A percentile compares a stretch with the other conserved stretches of the same genome.
These are phyloP conservation scores for Leccinum barrowsii DNA, from an alignment of 768 basidiomycete species.

Conservation along the genomic window DNA sequence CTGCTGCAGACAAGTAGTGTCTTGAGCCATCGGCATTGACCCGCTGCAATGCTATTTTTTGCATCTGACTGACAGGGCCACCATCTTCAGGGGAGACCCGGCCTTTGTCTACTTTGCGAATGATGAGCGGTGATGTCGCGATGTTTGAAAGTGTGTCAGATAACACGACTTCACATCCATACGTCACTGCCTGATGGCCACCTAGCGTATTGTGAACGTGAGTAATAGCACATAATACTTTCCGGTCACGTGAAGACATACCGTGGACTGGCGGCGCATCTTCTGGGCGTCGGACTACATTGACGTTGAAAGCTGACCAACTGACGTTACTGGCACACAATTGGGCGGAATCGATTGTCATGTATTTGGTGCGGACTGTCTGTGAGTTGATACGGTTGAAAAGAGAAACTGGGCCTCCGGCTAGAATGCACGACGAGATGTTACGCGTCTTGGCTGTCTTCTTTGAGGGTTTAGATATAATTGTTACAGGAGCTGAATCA, in stretches of 20 bases:
- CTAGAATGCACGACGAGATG: slow-evolving; percentile 86
- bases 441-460: slow-evolving; percentile 95
- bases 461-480: slow-evolving; percentile 97
- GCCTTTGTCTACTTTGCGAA: slow-evolving; percentile 92
- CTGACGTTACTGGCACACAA: slow-evolving; percentile 86
- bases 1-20: slow-evolving; percentile 87
- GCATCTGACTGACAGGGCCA: slow-evolving; percentile 94
- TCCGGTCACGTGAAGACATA: slow-evolving; percentile 56
- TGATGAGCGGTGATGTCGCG: slow-evolving; percentile 78
- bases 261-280: slow-evolving; percentile 59
- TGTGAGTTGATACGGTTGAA: slow-evolving; percentile 97
- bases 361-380: slow-evolving; percentile 95
- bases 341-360: slow-evolving; percentile 84
- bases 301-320: slow-evolving; percentile 94
- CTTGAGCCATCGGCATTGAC: slow-evolving; percentile 78
- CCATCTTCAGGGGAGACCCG: slow-evolving; percentile 83
- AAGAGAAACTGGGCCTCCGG: slow-evolving; percentile 84
- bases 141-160: slow-evolving; percentile 84
- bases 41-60: slow-evolving; percentile 89
- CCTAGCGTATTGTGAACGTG: slow-evolving; percentile 42
- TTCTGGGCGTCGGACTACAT: slow-evolving; percentile 74
- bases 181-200: slow-evolving; percentile 83
- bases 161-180: slow-evolving; percentile 85
- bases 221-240: slow-evolving; percentile 34
- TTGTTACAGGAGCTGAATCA: slow-evolving; percentile 87